Conservation (phyloP, 2,329 filamentous ascomycete genomes). For the Xylaria sp. region DNA sequence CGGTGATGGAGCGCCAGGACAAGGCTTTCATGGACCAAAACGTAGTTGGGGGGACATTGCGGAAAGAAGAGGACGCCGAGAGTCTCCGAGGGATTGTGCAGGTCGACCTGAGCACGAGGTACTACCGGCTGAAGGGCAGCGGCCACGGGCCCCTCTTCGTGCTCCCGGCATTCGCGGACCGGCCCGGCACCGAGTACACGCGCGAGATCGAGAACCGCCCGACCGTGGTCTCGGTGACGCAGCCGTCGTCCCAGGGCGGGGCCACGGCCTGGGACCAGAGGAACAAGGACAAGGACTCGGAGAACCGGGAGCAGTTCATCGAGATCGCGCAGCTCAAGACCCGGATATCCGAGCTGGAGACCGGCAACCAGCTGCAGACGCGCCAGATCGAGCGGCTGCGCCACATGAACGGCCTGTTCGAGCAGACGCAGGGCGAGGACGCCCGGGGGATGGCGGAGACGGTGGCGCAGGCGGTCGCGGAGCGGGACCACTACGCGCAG, state of each 20-base stretch:
- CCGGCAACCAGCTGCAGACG: constrained; percentile 11
- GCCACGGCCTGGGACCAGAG: constrained; percentile 30
- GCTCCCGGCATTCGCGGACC: constrained; percentile 51
- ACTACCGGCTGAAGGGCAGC: constrained; percentile 52
- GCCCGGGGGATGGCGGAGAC: background rate
- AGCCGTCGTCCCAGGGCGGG: constrained; percentile 21
- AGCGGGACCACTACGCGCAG: background rate
- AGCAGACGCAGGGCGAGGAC: constrained; percentile 8
- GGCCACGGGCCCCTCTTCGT: constrained; percentile 55
- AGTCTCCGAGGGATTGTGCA: constrained; percentile 50
- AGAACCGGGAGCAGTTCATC: constrained; percentile 2
- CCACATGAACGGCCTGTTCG: constrained; percentile 20
- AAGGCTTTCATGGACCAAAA: constrained; percentile 41
- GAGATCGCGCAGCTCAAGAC: constrained; percentile 16
- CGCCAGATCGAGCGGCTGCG: constrained; percentile 22
- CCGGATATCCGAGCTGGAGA: constrained; percentile 10
- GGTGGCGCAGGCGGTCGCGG: constrained; percentile 1
- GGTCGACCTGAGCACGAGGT: constrained; percentile 54
- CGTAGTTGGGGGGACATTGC: constrained; percentile 45
- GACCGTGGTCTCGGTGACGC: constrained; percentile 38
- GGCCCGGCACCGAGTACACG: constrained; percentile 49
- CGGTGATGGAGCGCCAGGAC: constrained; percentile 41
- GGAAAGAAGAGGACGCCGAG: constrained; percentile 32
- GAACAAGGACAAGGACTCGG: constrained; percentile 19
- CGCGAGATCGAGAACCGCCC: constrained; percentile 49